Base-by-base conservation (phyloP, 106 monocot genomes). In the Dioscorea alata region DNA sequence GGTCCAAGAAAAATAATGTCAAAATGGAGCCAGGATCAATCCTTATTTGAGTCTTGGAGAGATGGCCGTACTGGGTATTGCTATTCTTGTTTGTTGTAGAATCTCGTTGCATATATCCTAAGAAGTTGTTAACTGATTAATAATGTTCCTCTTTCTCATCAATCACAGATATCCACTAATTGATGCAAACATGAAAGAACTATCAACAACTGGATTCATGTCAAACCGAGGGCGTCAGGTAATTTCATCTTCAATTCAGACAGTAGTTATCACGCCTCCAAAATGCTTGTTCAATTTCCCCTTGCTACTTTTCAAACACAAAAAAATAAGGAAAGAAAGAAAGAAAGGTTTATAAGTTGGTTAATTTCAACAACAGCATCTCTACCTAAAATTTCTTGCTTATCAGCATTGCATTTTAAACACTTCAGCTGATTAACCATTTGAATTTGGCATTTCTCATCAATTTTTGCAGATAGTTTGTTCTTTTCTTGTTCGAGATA, bases 171-270 rank as follows among this genome's bases (percentile, higher is more conserved):
- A 97, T 70, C 96, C 92, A 50, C 86, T 92, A 42, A 85, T 97
- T 60, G 96, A 97, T 74, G 96, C 96, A 34, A 97, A 97, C 78
- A 97, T 92, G 96, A 97, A 83, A 82, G 96, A 97, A 62, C 75
- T 97, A 18, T 79, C 80, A 7, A 22, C 72, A 19, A 97, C 96
- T 25, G 89, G 96, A 57, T 97, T 97, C 71, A 97, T 97, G 96
- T 92, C 89, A 17, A 97, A 97, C 59, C 77, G 96, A 66, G 96
- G 96, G 20, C 96, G 96, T 63, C 96, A 97, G 92, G 92, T 97
- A 84, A 48, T 12, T 25, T 42, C 42, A 42, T 42, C 6, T 8
- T 42, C 42, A 42, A 42, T 42, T 5, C 1, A 42, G 42, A 42
- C 2, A 42, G 42, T 42, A 42, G 42, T 42, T 6, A 42, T 42